phyloP scores from a whole-genome alignment of 73 alveolate genomes.

The Symbiodinium pilosum region DNA sequence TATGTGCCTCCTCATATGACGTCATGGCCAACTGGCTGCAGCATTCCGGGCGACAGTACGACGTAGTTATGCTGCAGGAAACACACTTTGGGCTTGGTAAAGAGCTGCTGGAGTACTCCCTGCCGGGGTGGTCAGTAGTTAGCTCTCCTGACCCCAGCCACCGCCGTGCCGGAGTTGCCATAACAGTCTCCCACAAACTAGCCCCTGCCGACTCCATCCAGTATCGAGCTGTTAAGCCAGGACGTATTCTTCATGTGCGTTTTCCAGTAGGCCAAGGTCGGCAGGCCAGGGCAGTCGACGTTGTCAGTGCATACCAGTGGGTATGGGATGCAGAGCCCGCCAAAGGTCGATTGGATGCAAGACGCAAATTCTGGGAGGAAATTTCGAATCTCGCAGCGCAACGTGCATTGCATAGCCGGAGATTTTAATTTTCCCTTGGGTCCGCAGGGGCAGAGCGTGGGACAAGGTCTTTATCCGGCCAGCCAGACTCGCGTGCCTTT shows the following conservation, averaged over 20 bases:
- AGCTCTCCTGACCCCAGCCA: not conserved
- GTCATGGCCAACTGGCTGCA: not conserved
- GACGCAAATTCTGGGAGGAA: not conserved
- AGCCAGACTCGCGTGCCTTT: not conserved
- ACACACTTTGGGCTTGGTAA: not conserved
- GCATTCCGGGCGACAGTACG: not conserved
- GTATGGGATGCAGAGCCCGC: not conserved
- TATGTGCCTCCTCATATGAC: not conserved
- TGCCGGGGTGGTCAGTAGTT: not conserved
- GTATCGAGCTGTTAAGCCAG: not conserved
- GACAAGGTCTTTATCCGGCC: not conserved
- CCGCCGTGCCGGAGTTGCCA: not conserved
- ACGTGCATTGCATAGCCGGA: not conserved
- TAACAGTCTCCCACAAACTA: not conserved
- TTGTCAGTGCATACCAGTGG: not conserved
- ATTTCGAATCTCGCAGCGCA: not conserved
- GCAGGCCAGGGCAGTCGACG: not conserved
- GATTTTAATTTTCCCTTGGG: not conserved
- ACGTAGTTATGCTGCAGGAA: not conserved
- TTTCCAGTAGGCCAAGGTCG: not conserved
- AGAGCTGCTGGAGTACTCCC: not conserved
- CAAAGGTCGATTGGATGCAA: not conserved
- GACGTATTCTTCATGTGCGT: not conserved
- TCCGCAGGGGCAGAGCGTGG: not conserved
- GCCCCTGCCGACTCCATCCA: not conserved